A percentile compares a stretch with the other conserved stretches of the same genome.
Conservation (phyloP, 1,139 yeast species). For the Casaregolazyma lundiana region DNA sequence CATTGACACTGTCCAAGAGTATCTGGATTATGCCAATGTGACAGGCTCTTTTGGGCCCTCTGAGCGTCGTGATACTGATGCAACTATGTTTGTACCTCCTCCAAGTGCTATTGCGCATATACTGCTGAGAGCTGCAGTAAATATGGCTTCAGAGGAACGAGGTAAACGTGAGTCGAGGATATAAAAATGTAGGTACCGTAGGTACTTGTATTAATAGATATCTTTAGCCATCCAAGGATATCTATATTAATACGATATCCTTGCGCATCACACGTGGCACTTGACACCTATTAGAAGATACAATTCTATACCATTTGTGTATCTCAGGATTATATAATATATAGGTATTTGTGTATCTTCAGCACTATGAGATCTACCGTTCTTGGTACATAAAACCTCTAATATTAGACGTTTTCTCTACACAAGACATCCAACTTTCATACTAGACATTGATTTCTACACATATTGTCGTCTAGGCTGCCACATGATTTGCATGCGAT, state of each 20-base stretch:
- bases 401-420: no score
- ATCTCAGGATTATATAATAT: no score
- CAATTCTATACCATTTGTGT: no score
- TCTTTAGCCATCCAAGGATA: no score
- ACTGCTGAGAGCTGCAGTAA: conserved; percentile 36
- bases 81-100: conserved; percentile 42
- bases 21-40: conserved; percentile 40
- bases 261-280: no score
- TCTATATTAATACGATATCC: no score
- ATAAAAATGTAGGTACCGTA: neutral
- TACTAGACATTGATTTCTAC: no score
- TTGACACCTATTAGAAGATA: no score
- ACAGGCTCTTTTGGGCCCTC: conserved; percentile 9
- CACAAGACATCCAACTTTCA: no score
- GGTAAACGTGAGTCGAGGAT: neutral
- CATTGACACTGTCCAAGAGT: conserved; percentile 44
- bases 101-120: conserved; percentile 46
- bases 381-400: no score
- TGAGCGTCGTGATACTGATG: conserved; percentile 12
- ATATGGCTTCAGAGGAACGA: neutral
- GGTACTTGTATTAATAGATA: no score
- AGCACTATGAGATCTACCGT: no score
- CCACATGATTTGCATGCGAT: neutral
- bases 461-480: neutral
- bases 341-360: neutral